A percentile compares a stretch with the other conserved stretches of the same genome.
These are phyloP conservation scores for Exophiala alcalophila DNA, from an alignment of 2,329 filamentous ascomycete genomes.

Conservation along the genomic window DNA sequence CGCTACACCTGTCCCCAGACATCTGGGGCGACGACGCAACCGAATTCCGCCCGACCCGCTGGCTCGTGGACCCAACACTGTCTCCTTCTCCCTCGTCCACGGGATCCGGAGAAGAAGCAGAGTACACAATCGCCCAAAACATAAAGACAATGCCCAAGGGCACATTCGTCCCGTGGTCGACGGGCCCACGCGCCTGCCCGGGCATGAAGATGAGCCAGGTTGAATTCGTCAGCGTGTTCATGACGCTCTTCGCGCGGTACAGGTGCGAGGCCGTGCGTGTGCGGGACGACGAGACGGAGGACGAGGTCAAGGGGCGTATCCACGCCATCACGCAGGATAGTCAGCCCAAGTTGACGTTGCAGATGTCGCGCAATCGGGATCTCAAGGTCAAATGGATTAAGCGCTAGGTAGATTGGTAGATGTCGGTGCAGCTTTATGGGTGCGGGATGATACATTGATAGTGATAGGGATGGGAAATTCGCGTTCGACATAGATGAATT, in stretches of 20 bases:
- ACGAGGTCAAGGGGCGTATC: constrained; percentile 28
- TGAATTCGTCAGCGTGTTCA: constrained; percentile 51
- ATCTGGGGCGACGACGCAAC: constrained; percentile 36
- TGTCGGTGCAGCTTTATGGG: too few species aligned
- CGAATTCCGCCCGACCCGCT: constrained; percentile 41
- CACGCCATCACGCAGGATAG: constrained; percentile 31
- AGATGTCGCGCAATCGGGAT: constrained; percentile 32
- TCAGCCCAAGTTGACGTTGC: constrained; percentile 32
- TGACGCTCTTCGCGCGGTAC: constrained; percentile 38
- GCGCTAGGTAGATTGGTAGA: constrained; percentile 1
- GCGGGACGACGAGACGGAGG: constrained; percentile 27
- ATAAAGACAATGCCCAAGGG: constrained; percentile 40
- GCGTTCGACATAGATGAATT: too few species aligned
- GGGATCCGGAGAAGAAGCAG: constrained; percentile 1
- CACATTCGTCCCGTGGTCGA: constrained; percentile 49
- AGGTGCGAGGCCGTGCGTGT: constrained; percentile 28
- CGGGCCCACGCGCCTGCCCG: constrained; percentile 51
- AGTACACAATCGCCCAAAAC: constrained; percentile 23
- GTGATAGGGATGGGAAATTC: constrained; percentile 3
- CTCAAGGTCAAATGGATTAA: constrained; percentile 24
- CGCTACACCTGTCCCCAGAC: constrained; percentile 31
- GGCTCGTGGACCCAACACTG: constrained; percentile 34
- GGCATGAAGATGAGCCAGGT: constrained; percentile 57
- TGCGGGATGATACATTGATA: constrained; percentile 5
- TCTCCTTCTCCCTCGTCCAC: too few species aligned